These are phyloP conservation scores for Fusarium illudens DNA, from an alignment of 2,329 filamentous ascomycete species.

Conservation along the genomic window DNA sequence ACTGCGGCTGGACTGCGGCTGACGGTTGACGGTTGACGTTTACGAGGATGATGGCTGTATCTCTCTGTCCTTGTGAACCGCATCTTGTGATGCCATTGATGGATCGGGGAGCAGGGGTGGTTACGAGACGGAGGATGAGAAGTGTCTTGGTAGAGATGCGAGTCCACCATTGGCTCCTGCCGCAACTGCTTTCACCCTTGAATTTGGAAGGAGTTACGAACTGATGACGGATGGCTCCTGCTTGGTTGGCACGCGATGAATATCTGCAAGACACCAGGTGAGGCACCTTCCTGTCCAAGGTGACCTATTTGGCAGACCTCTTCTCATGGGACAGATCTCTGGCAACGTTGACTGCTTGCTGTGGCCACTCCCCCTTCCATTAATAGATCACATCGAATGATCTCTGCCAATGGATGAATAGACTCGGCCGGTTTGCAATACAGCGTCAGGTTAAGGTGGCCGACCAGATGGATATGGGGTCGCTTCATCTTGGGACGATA, in stretches of 20 bases:
- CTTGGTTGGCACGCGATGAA: background rate
- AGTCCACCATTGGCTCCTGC: constrained; percentile 22
- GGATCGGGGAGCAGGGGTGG: constrained; percentile 9
- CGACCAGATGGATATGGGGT: background rate
- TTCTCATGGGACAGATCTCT: background rate
- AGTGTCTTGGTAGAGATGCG: constrained; percentile 5
- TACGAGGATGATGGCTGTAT: constrained; percentile 25
- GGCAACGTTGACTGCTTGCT: background rate
- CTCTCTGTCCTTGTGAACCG: constrained; percentile 4
- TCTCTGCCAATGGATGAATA: constrained; percentile 20
- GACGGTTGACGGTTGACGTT: constrained; percentile 5
- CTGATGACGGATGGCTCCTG: background rate
- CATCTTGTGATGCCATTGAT: background rate
- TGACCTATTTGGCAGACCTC: background rate
- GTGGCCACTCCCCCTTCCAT: background rate
- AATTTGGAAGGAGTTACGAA: constrained; percentile 12
- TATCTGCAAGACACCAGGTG: background rate
- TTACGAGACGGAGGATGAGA: background rate
- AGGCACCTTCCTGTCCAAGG: background rate
- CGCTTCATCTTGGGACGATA: background rate
- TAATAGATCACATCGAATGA: background rate
- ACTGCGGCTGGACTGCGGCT: constrained; percentile 5
- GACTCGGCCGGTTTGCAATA: constrained; percentile 6
- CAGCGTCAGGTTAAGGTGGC: constrained; percentile 2
- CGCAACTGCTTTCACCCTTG: constrained; percentile 17